A percentile compares a stretch with the other conserved stretches of the same genome.
Evolutionary conservation across 805 yeast genomes (phyloP).

Genomic region (Hanseniaspora hatyaiensis): DNA sequence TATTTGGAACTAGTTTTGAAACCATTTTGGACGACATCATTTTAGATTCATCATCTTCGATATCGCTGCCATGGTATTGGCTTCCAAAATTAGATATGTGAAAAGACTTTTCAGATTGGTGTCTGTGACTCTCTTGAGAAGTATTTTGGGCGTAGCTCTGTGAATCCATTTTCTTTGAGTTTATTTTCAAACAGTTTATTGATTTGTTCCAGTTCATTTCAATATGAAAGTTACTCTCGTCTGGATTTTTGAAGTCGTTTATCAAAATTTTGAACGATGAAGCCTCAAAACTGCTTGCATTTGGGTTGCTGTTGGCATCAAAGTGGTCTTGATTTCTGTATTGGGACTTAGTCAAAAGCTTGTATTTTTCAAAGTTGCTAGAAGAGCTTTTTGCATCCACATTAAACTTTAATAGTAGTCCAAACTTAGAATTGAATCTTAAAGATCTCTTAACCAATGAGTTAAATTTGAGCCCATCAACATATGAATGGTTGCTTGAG

Average conservation of each 20-base stretch:
- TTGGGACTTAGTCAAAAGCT: conserved; percentile 10
- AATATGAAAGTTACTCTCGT: conserved; percentile 9
- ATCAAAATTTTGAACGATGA: conserved; percentile 4
- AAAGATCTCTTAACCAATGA: conserved; percentile 4
- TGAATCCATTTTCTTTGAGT: neutral
- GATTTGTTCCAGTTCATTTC: conserved; percentile 12
- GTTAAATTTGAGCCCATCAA: conserved; percentile 10
- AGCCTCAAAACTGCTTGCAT: neutral
- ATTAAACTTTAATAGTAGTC: conserved; percentile 7
- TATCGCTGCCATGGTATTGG: conserved; percentile 7
- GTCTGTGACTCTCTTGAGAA: too few relatives aligned
- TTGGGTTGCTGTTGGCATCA: neutral
- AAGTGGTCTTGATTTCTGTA: neutral
- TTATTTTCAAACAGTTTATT: conserved; percentile 1
- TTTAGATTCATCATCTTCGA: conserved; percentile 9
- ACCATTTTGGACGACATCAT: neutral
- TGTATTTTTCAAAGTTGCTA: conserved; percentile 12
- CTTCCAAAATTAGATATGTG: neutral
- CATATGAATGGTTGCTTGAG: neutral
- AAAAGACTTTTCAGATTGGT: neutral
- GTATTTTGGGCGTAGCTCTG: too few relatives aligned
- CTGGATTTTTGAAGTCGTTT: conserved; percentile 13
- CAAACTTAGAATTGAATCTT: conserved; percentile 13
- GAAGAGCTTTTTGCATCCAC: neutral
- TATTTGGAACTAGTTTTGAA: neutral